phyloP scores from a whole-genome alignment of 805 yeast species.

The Ogataea zsoltii region DNA sequence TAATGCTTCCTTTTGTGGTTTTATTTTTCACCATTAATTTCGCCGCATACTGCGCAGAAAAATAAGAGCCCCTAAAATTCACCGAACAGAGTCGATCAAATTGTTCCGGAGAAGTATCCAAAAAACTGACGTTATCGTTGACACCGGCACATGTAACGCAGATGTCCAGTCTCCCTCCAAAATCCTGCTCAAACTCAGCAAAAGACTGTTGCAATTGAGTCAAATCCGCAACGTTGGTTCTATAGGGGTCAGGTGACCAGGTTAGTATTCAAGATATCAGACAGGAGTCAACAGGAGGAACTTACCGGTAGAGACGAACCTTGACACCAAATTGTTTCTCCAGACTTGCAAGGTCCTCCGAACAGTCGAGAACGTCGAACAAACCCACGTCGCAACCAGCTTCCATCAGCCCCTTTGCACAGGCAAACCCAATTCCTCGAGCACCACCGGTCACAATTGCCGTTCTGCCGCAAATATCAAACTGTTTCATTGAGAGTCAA shows the following conservation, averaged over 20 bases:
- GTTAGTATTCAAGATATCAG: neutral
- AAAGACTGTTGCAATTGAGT: slow-evolving; percentile 9
- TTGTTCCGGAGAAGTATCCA: slow-evolving; percentile 32
- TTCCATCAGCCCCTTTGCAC: slow-evolving; percentile 20
- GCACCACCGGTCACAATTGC: slow-evolving; percentile 22
- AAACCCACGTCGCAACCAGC: slow-evolving; percentile 20
- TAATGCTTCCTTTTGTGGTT: slow-evolving; percentile 15
- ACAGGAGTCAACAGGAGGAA: neutral
- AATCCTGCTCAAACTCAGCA: slow-evolving; percentile 26
- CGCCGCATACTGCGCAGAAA: slow-evolving; percentile 26
- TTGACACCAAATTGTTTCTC: slow-evolving; percentile 12
- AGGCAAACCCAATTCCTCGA: slow-evolving; percentile 21
- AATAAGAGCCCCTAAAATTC: slow-evolving; percentile 49
- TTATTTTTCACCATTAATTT: slow-evolving; percentile 17
- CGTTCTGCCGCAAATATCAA: slow-evolving; percentile 20
- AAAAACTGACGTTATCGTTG: slow-evolving; percentile 42
- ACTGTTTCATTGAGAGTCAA: slow-evolving; percentile 6
- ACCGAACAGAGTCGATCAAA: slow-evolving; percentile 27
- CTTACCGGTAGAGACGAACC: slow-evolving; percentile 11
- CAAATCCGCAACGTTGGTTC: slow-evolving; percentile 15
- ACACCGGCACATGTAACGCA: slow-evolving; percentile 46
- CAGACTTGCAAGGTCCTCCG: slow-evolving; percentile 8
- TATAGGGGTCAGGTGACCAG: neutral
- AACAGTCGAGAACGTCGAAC: slow-evolving; percentile 13
- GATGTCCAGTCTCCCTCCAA: slow-evolving; percentile 39